Base-by-base conservation (phyloP, 129 eudicot genomes). In the Smallanthus sonchifolius region DNA sequence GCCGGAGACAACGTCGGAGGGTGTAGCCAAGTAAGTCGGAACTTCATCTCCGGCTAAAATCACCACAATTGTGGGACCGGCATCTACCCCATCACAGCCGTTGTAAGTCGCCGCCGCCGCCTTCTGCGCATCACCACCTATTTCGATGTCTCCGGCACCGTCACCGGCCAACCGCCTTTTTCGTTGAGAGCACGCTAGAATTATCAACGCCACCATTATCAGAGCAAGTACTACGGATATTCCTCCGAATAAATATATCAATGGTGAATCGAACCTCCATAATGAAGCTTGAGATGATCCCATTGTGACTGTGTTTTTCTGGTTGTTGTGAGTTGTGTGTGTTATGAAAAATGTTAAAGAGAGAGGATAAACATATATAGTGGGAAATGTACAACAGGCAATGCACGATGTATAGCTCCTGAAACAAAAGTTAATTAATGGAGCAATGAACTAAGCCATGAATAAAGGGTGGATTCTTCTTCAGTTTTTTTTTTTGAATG, bases 21-120 rank as follows among this genome's bases (percentile, higher is more conserved):
- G 89, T 54, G 74, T 80, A 39, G 96, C 96, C 48, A 89, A 10
- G 77, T 74, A 81, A 1, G 86, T 80, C 17, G 96, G 96, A 52
- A 72, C 83, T 35, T 86, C 83, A 52, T 89, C 87, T 64, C 96
- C 96, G 74, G 96, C 89, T 92, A 89, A 84, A 67, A 89, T 84
- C 14, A 89, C 96, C 5, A 86, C 81, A 1, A 86, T 24, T 79
- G 78, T 78, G 2, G 87, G 89, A 37, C 43, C 43, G 19, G 7
- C 30, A 19, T 74, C 78, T 5, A 7, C 34, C 15, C 63, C 85
- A 10, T 64, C 69, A 9, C 69, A 37, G 7, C 69, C 48, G 32
- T 64, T 64, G 47, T n/a, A 64, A 9, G 32, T 34, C 15, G 48
- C 32, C 32, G 28, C 16, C 7, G 48, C 48, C 32, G 69, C 15